Evolutionary conservation across 768 basidiomycete genomes (phyloP).

Genomic region (Leccinum incarnatum): DNA sequence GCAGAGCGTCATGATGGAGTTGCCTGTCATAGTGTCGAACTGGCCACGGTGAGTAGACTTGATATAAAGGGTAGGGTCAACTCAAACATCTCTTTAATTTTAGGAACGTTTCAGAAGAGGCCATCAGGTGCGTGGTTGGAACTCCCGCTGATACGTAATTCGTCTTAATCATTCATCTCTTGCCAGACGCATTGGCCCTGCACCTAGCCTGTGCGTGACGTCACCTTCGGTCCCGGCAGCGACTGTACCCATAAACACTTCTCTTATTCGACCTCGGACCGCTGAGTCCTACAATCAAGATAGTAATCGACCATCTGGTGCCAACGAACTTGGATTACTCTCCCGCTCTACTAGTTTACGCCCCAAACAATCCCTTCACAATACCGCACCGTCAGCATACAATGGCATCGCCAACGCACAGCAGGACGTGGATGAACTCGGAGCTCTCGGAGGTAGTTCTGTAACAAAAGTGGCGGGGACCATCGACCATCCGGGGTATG

Average conservation of each 20-base stretch:
- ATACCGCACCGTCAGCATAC: constrained; percentile 26
- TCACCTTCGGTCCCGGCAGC: constrained; percentile 29
- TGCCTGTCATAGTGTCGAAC: constrained; percentile 80
- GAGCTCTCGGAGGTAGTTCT: constrained; percentile 14
- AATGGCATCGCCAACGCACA: constrained; percentile 17
- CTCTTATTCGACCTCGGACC: constrained; percentile 20
- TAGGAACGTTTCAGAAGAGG: constrained; percentile 71
- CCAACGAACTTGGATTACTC: constrained; percentile 7
- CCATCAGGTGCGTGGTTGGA: constrained; percentile 43
- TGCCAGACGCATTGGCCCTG: constrained; percentile 47
- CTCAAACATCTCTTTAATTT: neutral
- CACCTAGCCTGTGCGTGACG: constrained; percentile 38
- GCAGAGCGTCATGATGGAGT: constrained; percentile 61
- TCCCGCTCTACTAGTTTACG: constrained; percentile 10
- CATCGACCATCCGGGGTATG: constrained; percentile 29
- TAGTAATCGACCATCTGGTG: constrained; percentile 1
- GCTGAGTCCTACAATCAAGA: constrained; percentile 20
- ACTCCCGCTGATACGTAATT: neutral
- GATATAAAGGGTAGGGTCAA: neutral
- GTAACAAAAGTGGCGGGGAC: constrained; percentile 16
- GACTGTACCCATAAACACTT: constrained; percentile 29
- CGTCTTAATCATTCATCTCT: neutral
- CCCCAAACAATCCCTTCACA: constrained; percentile 25
- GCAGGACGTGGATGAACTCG: constrained; percentile 21
- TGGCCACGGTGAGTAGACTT: constrained; percentile 67